Percentiles rank a stretch among this genome's conserved stretches.
These are phyloP conservation scores for Salix caprea DNA, from an alignment of 345 rosid species.

Conservation along the genomic window DNA sequence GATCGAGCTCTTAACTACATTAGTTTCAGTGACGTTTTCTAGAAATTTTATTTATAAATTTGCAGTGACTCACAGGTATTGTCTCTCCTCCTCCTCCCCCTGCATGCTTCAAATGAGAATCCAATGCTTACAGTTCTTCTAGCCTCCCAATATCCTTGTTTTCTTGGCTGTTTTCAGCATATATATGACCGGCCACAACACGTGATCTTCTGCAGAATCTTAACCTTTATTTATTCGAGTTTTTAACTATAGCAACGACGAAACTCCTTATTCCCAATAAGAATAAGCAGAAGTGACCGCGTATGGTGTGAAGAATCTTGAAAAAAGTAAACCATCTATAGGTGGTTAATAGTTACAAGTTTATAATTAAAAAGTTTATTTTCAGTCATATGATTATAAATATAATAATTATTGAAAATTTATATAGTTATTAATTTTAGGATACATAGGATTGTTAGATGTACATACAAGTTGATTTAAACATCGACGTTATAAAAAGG, in stretches of 20 bases:
- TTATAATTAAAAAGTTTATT: no score
- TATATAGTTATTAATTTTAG: no score
- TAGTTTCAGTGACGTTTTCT: background rate
- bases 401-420: no score
- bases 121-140: constrained; percentile 25
- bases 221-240: background rate
- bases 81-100: background rate
- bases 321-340: background rate
- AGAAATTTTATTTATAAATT: background rate
- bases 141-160: background rate
- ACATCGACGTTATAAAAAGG: fast-evolving
- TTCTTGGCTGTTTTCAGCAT: background rate
- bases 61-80: background rate
- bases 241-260: background rate
- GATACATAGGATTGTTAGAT: fast-evolving
- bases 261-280: background rate
- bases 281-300: background rate
- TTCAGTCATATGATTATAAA: no score
- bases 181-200: background rate
- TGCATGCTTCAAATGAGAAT: constrained; percentile 22
- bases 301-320: background rate
- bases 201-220: constrained; percentile 13
- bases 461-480: no score
- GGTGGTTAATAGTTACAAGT: no score
- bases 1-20: background rate